Base-by-base conservation (phyloP, 495 filamentous ascomycete species). In the Penicillium atrosanguineum region DNA sequence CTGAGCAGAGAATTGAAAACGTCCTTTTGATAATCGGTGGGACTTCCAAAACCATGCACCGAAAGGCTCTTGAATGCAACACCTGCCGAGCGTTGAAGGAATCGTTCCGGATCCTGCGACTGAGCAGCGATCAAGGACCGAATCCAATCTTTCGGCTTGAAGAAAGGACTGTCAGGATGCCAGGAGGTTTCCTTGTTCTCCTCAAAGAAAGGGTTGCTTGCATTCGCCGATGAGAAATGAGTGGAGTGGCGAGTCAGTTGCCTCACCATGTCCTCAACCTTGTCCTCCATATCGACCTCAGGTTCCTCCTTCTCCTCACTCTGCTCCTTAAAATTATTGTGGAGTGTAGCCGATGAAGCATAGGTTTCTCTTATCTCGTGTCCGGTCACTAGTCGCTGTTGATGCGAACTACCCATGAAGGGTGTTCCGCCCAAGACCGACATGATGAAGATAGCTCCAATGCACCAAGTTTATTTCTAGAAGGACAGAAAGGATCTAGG, bases 11-110 rank as follows among this genome's bases (percentile, higher is more conserved):
- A 72, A 66, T 90, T 91, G 57, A 79, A 72, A 45, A 90, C 83
- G 69, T 87, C 84, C 73, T 91, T 92, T 65, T 94, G 89, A 62
- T 88, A 93, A 68, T 91, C 88, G 1, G 88, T 89, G 1, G 86
- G 73, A 41, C 79, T 82, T 19, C 88, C 89, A 63, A 84, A 92
- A 25, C 89, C 89, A 69, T 90, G 84, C 20, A 90, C 85, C 52
- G 80, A 87, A 52, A 94, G 73, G 58, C 89, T 82, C 59, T 78
- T 80, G 60, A 77, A 80, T 1, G 71, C 60, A 6, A 81, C 56
- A 37, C 79, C 78, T 6, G 77, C 76, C 31, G 70, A 62, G 29
- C 78, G 69, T 26, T 61, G 42, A 0, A 69, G 76, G 53, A 74
- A 79, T 23, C 67, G 64, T 60, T 76, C 77, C 4, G 73, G 73